phyloP scores from a whole-genome alignment of 2,329 filamentous ascomycete species.

The Metarhizium brunneum region DNA sequence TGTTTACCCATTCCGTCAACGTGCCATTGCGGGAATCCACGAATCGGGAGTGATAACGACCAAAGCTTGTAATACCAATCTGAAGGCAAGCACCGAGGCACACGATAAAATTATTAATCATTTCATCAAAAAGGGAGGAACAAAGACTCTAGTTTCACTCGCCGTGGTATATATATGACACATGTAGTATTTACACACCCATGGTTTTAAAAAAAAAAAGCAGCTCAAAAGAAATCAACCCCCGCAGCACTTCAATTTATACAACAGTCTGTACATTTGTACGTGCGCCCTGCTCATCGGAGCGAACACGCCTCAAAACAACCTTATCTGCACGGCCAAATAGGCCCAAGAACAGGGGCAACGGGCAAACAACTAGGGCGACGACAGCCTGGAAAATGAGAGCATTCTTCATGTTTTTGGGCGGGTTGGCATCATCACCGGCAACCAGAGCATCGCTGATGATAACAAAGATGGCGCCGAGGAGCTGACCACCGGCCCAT shows the following conservation, averaged over 20 bases:
- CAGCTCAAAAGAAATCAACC: not conserved
- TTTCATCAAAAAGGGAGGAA: no score
- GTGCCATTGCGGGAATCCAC: not conserved
- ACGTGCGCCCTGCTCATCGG: slow-evolving; percentile 24
- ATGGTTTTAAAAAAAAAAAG: not conserved
- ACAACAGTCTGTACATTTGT: not conserved
- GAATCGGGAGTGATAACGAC: no score
- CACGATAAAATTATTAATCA: no score
- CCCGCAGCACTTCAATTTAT: not conserved
- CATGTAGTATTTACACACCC: not conserved
- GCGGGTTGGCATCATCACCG: slow-evolving; percentile 42
- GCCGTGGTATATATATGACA: not conserved
- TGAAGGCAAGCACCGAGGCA: no score
- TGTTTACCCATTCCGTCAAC: not conserved
- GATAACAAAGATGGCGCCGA: slow-evolving; percentile 79
- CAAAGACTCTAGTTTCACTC: not conserved
- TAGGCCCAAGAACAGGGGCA: slow-evolving; percentile 59
- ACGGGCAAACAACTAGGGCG: slow-evolving; percentile 52
- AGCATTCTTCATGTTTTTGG: slow-evolving; percentile 62
- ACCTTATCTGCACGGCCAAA: slow-evolving; percentile 53
- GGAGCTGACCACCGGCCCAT: slow-evolving; percentile 79
- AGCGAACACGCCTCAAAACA: slow-evolving; percentile 38
- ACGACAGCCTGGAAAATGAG: slow-evolving; percentile 74
- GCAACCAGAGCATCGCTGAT: slow-evolving; percentile 66
- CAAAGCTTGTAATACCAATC: no score